Base-by-base conservation (phyloP, 768 basidiomycete species). In the Tricholoma furcatifolium region DNA sequence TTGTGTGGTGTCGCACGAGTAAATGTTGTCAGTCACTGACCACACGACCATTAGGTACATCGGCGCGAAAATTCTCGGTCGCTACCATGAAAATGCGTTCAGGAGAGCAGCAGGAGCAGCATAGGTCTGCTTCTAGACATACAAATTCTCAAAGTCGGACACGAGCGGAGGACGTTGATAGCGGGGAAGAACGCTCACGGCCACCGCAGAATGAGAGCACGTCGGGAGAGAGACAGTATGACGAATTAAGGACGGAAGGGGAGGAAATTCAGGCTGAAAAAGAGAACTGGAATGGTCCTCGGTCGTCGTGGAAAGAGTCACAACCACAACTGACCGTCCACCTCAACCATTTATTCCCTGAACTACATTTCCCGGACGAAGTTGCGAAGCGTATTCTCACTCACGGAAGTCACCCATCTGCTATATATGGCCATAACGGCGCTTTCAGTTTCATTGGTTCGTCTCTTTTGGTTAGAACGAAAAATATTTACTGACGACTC, bases 301-400 rank as follows among this genome's bases (percentile, higher is more conserved):
- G 45, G 38, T 55, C 56, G 31, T 48, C 50, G 14, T 60, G 52
- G 53, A 62, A 58, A 43, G 51, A 56, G 15, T 43, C 61, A 10
- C 59, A 65, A 12, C 44, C 65, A 10, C 63, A 51, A 38, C 70
- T 83, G 38, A 66, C 77, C 23, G 70, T 77, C 31, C 86, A 92
- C 65, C 73, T 90, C 34, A 75, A 82, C 60, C 70, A 74, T 27
- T 71, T 88, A 48, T 90, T 90, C 59, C 67, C 78, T 4, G 79
- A 85, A 9, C 72, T 93, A 43, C 70, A 79, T 43, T 93, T 93
- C 66, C 81, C 87, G 8, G 75, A 76, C 6, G 85, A 87, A 57
- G 74, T 91, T 39, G 85, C 88, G 9, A 75, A 76, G 57, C 82
- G 90, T 53, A 76, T 90, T 54, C 71, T 93, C 56, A 93, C 91